These are phyloP conservation scores for Ogataea corticis DNA, from an alignment of 805 yeast genomes.

Conservation along the genomic window DNA sequence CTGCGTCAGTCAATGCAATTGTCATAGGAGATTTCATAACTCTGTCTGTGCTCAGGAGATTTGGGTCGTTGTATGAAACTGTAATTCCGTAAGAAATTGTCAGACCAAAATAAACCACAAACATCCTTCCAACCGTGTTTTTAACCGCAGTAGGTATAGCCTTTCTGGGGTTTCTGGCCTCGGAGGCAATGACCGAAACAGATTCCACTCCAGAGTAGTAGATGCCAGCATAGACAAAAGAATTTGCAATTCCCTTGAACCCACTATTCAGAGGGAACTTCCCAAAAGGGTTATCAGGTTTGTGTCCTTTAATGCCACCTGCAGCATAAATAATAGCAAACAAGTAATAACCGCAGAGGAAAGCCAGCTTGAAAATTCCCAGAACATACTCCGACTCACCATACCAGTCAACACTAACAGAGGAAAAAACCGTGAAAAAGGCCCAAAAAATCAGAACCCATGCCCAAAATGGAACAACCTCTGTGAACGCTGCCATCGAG, in stretches of 20 bases:
- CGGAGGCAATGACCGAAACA: constrained; percentile 58
- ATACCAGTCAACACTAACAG: constrained; percentile 51
- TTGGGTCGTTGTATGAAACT: constrained; percentile 53
- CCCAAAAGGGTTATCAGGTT: constrained; percentile 32
- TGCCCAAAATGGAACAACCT: constrained; percentile 53
- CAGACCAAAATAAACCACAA: constrained; percentile 53
- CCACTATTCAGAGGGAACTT: constrained; percentile 42
- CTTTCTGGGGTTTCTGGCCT: constrained; percentile 52
- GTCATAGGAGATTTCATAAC: constrained; percentile 45
- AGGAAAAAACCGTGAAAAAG: constrained; percentile 50
- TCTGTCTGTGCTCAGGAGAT: constrained; percentile 35
- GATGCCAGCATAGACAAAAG: constrained; percentile 57
- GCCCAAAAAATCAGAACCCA: constrained; percentile 55
- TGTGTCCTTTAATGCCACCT: constrained; percentile 38
- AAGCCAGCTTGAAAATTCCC: constrained; percentile 48
- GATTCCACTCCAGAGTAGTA: constrained; percentile 61
- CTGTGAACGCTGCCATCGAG: constrained; percentile 50
- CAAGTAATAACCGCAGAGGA: constrained; percentile 49
- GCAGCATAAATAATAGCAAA: constrained; percentile 48
- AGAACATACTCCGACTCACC: constrained; percentile 59
- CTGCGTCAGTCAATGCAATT: constrained; percentile 44
- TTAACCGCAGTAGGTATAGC: constrained; percentile 56
- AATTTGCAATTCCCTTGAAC: constrained; percentile 55
- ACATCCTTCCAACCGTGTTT: constrained; percentile 53
- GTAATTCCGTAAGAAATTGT: constrained; percentile 55